Base-by-base conservation (phyloP, 2,329 filamentous ascomycete genomes). In the Calonectria naviculata region DNA sequence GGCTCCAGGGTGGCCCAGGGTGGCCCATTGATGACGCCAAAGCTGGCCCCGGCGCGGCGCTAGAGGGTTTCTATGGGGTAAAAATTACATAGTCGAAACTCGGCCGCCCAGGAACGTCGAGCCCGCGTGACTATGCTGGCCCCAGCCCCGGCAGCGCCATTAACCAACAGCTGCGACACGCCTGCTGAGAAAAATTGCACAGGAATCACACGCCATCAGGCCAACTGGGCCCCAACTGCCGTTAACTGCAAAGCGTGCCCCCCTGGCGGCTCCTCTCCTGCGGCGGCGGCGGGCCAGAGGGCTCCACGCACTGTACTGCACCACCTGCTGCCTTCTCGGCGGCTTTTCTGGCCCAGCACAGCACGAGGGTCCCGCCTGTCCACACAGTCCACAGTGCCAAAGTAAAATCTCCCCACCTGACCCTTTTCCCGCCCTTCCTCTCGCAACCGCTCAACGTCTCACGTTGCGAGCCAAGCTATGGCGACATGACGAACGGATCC, bases 51-150 rank as follows among this genome's bases (percentile, higher is more conserved):
- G 34, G 38, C 38, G 21, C 36, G 15, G 9, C 71, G 68, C 74
- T 74, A 74, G 64, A 29, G 19, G 62, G 42, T 79, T 79, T 79
- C 75, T 70, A 79, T 79, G 77, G 77, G 77, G 77, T 79, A 79
- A 79, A 58, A 67, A 62, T 79, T 79, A 79, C 77, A 78, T 79
- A 79, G 71, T 64, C 75, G 63, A 79, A 79, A 79, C 77, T 76
- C 72, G 64, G 60, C 65, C n/a, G 73, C 73, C 75, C 77, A 79
- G 77, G 77, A 78, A 78, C 77, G 65, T 73, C 67, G 68, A 66
- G 76, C 60, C 68, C 77, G 71, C 77, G 76, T 79, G 77, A 79
- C 77, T 71, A 65, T 74, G 73, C 70, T 64, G 24, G 70, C 74
- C 74, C 73, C 74, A 72, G 74, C 70, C 72, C 63, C 62, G 58